Evolutionary conservation across 106 monocot species (phyloP).

Genomic region (Chionographis japonica): DNA sequence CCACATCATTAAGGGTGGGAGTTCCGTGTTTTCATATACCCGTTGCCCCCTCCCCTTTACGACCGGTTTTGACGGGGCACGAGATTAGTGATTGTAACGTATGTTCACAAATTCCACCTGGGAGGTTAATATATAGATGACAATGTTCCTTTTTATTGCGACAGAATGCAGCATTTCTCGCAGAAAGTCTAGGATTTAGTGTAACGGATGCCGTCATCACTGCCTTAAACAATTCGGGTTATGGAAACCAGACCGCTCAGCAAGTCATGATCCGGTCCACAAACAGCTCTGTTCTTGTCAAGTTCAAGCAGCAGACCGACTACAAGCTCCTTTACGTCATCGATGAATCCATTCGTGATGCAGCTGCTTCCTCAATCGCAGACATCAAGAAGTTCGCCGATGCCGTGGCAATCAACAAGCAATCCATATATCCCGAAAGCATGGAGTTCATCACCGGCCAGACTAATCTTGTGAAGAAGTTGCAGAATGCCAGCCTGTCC

Average conservation of each 20-base stretch:
- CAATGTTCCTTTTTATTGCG: constrained; percentile 11
- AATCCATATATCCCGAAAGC: constrained; percentile 47
- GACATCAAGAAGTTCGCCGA: constrained; percentile 67
- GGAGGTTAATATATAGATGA: too few species aligned
- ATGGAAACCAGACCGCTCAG: constrained; percentile 31
- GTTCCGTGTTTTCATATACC: too few species aligned
- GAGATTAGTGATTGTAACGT: too few species aligned
- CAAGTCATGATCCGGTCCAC: constrained; percentile 62
- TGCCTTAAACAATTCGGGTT: constrained; percentile 33
- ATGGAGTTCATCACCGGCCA: constrained; percentile 14
- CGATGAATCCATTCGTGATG: constrained; percentile 42
- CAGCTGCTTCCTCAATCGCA: constrained; percentile 29
- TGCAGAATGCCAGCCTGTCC: constrained; percentile 33
- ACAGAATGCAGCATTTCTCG: constrained; percentile 64
- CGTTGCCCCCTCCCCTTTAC: too few species aligned
- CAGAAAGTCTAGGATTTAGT: constrained; percentile 36
- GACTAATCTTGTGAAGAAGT: constrained; percentile 23
- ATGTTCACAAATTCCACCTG: too few species aligned
- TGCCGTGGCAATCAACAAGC: constrained; percentile 47
- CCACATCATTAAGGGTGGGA: too few species aligned
- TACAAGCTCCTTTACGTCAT: constrained; percentile 68
- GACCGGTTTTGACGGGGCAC: too few species aligned
- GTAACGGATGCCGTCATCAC: constrained; percentile 42
- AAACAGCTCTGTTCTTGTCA: constrained; percentile 50
- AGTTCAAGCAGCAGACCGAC: constrained; percentile 46